These are phyloP conservation scores for Neurospora sp. DNA, from an alignment of 495 filamentous ascomycete species.

Conservation along the genomic window DNA sequence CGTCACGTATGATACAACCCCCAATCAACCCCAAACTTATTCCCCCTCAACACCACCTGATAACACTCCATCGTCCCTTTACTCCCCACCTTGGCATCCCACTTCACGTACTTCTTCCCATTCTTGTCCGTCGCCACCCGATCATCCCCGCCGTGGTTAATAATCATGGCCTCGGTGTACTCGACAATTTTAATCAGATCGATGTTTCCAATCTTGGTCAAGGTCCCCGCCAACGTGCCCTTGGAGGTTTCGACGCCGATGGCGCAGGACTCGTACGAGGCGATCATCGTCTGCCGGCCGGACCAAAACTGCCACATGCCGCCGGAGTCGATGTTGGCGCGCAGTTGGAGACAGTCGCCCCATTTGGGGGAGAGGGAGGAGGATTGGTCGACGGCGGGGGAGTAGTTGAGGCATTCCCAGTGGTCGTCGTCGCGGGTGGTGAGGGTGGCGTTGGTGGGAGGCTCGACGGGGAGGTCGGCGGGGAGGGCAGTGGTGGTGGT, in stretches of 20 bases:
- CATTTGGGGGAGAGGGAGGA: neutral
- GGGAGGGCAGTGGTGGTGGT: neutral
- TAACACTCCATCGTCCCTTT: neutral
- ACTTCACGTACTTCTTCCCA: neutral
- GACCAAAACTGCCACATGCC: neutral
- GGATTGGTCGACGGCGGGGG: neutral
- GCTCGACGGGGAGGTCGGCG: neutral
- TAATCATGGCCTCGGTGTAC: neutral
- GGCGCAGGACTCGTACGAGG: neutral
- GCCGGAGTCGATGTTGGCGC: neutral
- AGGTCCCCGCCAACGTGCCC: neutral
- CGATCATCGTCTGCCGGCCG: neutral
- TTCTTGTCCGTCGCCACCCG: neutral
- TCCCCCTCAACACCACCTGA: neutral
- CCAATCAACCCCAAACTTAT: neutral
- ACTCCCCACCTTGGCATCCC: neutral
- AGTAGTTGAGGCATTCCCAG: neutral
- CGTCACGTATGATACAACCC: neutral
- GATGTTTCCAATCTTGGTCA: neutral
- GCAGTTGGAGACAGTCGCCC: neutral
- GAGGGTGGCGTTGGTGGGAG: neutral
- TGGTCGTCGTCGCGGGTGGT: neutral
- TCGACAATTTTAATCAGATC: neutral
- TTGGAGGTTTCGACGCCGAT: neutral
- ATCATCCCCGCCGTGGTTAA: neutral